These are phyloP conservation scores for Verbena officinalis DNA, from an alignment of 257 asterid genomes.

Conservation along the genomic window DNA sequence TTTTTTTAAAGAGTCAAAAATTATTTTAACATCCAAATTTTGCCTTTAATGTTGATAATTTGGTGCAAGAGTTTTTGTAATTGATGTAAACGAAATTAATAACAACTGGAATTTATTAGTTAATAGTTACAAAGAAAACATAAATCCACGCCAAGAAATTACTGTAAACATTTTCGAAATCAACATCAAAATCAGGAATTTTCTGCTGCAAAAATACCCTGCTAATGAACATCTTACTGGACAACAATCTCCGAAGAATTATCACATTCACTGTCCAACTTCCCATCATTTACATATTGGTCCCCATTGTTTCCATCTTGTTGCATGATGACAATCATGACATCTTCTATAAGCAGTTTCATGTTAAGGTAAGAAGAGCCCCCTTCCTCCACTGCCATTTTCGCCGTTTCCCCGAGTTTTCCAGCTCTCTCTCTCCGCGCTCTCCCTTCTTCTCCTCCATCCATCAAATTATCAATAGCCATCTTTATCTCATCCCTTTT, in stretches of 20 bases:
- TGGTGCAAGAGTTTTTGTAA: too few relatives aligned
- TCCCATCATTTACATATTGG: slow-evolving; percentile 6
- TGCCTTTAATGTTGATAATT: too few relatives aligned
- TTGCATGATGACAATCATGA: not conserved
- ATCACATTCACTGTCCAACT: not conserved
- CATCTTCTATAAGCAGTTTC: slow-evolving; percentile 38
- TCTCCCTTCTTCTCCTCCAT: slow-evolving; percentile 45
- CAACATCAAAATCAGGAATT: not conserved
- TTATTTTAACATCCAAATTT: too few relatives aligned
- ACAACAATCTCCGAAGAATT: slow-evolving; percentile 2
- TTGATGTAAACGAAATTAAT: not conserved
- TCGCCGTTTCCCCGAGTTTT: slow-evolving; percentile 43
- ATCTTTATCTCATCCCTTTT: slow-evolving; percentile 25
- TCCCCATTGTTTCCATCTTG: not conserved
- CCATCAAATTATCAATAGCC: slow-evolving; percentile 33
- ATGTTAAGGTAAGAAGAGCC: slow-evolving; percentile 42
- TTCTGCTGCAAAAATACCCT: not conserved
- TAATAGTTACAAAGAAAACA: too few relatives aligned
- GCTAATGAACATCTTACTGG: not conserved
- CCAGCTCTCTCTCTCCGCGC: slow-evolving; percentile 43
- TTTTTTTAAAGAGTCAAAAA: too few relatives aligned
- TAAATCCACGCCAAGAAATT: not conserved
- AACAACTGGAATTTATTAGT: not conserved
- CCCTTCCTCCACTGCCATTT: slow-evolving; percentile 38
- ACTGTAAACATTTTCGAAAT: not conserved